phyloP scores from a whole-genome alignment of 345 rosid genomes.

The Gossypium sturtianum region DNA sequence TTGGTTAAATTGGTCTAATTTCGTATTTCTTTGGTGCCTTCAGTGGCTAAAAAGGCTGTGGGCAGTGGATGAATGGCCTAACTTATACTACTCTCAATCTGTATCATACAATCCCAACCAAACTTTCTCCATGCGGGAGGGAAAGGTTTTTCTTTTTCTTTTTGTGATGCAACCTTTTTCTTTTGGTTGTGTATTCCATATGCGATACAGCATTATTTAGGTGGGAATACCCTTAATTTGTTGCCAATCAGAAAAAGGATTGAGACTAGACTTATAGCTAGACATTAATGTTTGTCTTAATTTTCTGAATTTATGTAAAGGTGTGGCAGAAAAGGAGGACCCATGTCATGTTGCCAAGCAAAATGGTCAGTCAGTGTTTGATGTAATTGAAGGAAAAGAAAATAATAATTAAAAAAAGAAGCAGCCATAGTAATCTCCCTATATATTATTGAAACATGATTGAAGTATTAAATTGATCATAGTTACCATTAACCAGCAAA shows the following conservation, averaged over 20 bases:
- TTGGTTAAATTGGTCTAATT: not conserved
- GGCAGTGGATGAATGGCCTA: not conserved
- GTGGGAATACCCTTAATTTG: not conserved
- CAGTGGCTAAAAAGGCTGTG: not conserved
- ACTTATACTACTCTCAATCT: not conserved
- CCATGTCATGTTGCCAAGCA: conserved; percentile 18
- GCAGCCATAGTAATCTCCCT: not conserved
- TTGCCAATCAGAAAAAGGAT: not conserved
- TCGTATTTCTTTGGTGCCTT: not conserved
- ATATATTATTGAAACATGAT: not conserved
- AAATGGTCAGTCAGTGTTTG: not conserved
- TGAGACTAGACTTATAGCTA: not conserved
- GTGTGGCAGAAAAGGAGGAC: conserved; percentile 20
- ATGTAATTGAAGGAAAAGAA: conserved; percentile 9
- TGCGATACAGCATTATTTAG: conserved; percentile 14
- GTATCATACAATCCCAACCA: not conserved
- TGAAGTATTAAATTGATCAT: not conserved
- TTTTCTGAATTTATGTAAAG: conserved; percentile 7
- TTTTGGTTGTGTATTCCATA: not conserved
- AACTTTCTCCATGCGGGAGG: conserved; percentile 9
- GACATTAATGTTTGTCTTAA: not conserved
- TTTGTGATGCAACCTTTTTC: conserved; percentile 1
- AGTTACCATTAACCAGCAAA: not conserved
- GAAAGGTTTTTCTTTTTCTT: not conserved
- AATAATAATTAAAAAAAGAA: not conserved